phyloP scores from a whole-genome alignment of 805 yeast genomes.

The Lachancea quebecensis region DNA sequence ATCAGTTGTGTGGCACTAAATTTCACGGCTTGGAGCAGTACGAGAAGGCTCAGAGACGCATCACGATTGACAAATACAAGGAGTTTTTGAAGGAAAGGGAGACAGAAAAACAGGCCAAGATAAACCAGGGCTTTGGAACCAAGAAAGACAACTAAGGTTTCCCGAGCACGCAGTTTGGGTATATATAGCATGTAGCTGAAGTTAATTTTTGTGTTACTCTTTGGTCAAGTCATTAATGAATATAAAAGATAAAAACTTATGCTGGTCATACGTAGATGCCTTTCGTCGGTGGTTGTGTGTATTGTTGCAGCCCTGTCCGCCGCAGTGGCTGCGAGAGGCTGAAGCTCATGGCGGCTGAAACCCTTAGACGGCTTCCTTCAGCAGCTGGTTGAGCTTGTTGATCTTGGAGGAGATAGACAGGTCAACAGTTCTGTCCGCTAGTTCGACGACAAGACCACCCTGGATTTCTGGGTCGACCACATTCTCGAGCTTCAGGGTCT shows the following conservation, averaged over 20 bases:
- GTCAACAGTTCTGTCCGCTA: conserved; percentile 96
- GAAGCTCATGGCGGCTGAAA: background rate
- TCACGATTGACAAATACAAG: conserved; percentile 60
- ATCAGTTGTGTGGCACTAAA: conserved; percentile 60
- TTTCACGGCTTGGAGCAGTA: conserved; percentile 62
- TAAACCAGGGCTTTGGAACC: conserved; percentile 1
- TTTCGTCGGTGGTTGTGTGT: background rate
- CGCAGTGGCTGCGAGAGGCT: background rate
- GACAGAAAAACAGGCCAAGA: conserved; percentile 21
- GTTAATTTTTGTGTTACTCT: background rate
- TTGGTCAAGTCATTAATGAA: conserved; percentile 9
- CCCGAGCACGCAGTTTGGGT: background rate
- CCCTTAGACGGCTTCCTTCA: conserved; percentile 73
- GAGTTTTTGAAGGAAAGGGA: conserved; percentile 44
- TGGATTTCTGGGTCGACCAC: conserved; percentile 81
- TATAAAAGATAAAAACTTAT: conserved; percentile 8
- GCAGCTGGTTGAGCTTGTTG: conserved; percentile 79
- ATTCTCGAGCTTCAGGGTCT: conserved; percentile 79
- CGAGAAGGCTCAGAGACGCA: conserved; percentile 54
- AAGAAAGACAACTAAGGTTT: conserved; percentile 7
- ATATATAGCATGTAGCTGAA: background rate
- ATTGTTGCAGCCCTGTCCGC: background rate
- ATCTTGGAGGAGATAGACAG: conserved; percentile 79
- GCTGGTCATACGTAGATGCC: conserved; percentile 5
- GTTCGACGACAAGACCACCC: conserved; percentile 94